Base-by-base conservation (phyloP, 2,329 filamentous ascomycete genomes). In the Fusarium stilboides region DNA sequence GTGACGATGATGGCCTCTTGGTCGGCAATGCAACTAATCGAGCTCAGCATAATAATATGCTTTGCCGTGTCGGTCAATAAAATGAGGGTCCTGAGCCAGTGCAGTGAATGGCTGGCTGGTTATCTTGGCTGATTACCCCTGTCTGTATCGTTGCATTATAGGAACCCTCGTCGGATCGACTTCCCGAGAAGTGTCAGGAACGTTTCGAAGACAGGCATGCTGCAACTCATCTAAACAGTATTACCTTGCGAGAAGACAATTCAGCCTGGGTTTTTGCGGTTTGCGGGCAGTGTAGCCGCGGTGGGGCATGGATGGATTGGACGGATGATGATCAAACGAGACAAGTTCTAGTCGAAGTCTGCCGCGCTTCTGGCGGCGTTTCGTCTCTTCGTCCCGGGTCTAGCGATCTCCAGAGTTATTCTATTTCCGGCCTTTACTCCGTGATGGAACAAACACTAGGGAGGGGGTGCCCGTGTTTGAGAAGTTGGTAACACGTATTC, bases 361-460 rank as follows among this genome's bases (percentile, higher is more conserved):
- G 46, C 66, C 57, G 62, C 62, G 66, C 62, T 69, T 69, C 66
- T 70, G 66, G 66, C 66, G 66, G 57, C 58, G 57, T 61, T 70
- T 70, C 62, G 63, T 70, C 67, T 69, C 67, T 47, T 61, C 50
- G 54, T 70, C 54, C 63, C 59, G 67, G 63, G 39, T 58, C 67
- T 68, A 53, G 46, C 44, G 45, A 62, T 28, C 52, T 57, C 28
- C 40, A 36, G 39, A 59, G 39, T 47, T 65, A 50, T 68, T 69
- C 68, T 71, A 70, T 70, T 70, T 71, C 56, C 55, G 68, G 68
- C 26, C 36, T 39, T 44, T 51, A 24, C 56, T 68, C 62, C 63
- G 59, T 47, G 45, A 55, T 57, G 51, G 54, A 59, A 57, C 40
- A 24, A 33, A 28, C 19, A 22, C 43, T 20, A 42, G 63, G 65